Percentiles rank a stretch among this genome's conserved stretches.
phyloP scores from a whole-genome alignment of 83 land plant species.

The Picea abies region DNA sequence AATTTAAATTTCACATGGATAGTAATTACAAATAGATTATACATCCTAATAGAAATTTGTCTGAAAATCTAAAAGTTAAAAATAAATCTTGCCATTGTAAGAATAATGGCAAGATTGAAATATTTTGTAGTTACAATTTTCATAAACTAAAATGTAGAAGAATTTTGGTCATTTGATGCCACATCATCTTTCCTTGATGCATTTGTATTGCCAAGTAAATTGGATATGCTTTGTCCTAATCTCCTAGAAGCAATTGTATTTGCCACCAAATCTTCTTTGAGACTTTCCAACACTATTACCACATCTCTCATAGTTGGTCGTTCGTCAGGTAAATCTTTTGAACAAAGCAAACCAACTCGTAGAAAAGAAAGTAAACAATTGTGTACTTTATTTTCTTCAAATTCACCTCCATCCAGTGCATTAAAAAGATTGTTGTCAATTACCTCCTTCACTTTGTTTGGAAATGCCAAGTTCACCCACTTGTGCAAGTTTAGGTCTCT shows the following conservation, averaged over 20 bases:
- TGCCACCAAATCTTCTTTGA: background rate
- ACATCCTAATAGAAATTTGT: too few relatives aligned
- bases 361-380: too few relatives aligned
- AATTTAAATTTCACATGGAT: too few relatives aligned
- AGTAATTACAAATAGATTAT: too few relatives aligned
- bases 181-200: background rate
- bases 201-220: background rate
- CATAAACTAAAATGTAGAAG: background rate
- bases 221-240: background rate
- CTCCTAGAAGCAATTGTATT: background rate
- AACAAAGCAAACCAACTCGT: too few relatives aligned
- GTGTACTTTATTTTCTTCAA: too few relatives aligned
- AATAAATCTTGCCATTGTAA: too few relatives aligned
- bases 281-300: background rate
- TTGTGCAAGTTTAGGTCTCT: background rate
- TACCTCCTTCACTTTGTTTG: background rate
- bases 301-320: background rate
- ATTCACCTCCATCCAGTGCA: too few relatives aligned
- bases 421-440: background rate
- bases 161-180: background rate
- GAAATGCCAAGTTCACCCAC: conserved; percentile 9
- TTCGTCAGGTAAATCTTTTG: background rate
- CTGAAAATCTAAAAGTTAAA: too few relatives aligned
- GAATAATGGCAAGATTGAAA: too few relatives aligned
- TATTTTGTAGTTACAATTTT: too few relatives aligned